Evolutionary conservation across 2,329 filamentous ascomycete species (phyloP).

Genomic region (Aspergillus caelatus): DNA sequence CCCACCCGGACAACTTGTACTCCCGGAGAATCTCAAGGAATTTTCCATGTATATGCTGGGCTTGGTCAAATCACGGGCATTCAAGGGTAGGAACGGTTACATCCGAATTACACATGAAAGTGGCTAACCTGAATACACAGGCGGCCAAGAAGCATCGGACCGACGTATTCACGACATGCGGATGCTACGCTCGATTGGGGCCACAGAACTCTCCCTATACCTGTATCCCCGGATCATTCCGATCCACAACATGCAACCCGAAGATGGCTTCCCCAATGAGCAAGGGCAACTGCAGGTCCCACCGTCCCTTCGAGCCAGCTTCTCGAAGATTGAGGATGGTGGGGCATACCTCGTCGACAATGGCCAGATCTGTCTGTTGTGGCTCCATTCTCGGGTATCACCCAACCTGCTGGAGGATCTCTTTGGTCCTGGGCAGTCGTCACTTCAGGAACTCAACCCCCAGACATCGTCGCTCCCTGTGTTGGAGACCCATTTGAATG

Average conservation of each 20-base stretch:
- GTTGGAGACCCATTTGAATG: constrained; percentile 88
- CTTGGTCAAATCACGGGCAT: constrained; percentile 84
- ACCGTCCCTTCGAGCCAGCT: constrained; percentile 76
- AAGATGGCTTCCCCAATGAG: constrained; percentile 91
- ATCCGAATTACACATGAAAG: neutral
- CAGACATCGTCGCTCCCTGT: constrained; percentile 79
- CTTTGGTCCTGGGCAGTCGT: constrained; percentile 75
- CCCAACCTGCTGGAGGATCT: constrained; percentile 89
- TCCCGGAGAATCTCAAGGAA: constrained; percentile 95
- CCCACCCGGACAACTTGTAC: constrained; percentile 87
- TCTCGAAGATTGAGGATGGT: constrained; percentile 85
- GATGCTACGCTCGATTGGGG: constrained; percentile 84
- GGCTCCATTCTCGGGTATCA: constrained; percentile 90
- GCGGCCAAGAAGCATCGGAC: constrained; percentile 86
- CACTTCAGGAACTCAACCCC: constrained; percentile 76
- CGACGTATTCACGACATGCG: constrained; percentile 88
- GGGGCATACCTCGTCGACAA: constrained; percentile 96
- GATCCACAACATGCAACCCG: constrained; percentile 82
- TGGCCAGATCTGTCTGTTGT: constrained; percentile 86
- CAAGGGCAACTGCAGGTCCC: constrained; percentile 88
- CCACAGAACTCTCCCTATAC: constrained; percentile 83
- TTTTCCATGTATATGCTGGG: constrained; percentile 95
- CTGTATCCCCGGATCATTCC: constrained; percentile 94
- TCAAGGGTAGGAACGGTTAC: constrained; percentile 64
- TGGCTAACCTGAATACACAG: constrained; percentile 38